Evolutionary conservation across 306 rosid genomes (phyloP).

Genomic region (Cicer judaicum): DNA sequence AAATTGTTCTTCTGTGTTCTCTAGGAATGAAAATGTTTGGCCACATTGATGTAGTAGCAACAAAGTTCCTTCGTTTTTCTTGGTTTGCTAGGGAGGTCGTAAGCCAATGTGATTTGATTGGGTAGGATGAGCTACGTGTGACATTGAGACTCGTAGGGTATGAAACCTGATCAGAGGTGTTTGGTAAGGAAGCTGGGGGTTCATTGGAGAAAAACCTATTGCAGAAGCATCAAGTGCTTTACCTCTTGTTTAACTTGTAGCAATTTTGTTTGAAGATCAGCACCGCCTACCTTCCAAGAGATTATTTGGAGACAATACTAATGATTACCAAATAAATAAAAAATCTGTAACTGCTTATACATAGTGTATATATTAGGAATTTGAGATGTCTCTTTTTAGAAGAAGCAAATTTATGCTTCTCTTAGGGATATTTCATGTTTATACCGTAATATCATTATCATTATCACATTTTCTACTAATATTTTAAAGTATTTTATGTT

Average conservation of each 20-base stretch:
- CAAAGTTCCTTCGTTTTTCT: constrained; percentile 2
- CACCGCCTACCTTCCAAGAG: neutral
- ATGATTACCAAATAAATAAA: constrained; percentile 8
- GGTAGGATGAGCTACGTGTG: neutral
- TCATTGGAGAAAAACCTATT: constrained; percentile 1
- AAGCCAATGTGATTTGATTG: neutral
- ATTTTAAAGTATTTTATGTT: neutral
- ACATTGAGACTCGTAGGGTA: constrained; percentile 1
- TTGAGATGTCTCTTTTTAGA: neutral
- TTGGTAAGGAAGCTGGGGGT: constrained; percentile 26
- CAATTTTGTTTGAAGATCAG: neutral
- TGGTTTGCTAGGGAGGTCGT: neutral
- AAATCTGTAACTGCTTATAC: neutral
- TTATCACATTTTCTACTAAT: neutral
- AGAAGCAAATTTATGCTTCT: constrained; percentile 16
- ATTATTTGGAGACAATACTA: constrained; percentile 15
- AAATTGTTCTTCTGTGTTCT: neutral
- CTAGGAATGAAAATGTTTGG: neutral
- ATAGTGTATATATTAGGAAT: constrained; percentile 5
- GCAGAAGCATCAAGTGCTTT: constrained; percentile 24
- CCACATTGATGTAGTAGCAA: constrained; percentile 1
- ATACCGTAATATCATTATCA: neutral
- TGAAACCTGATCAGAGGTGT: constrained; percentile 19
- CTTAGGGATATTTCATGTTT: constrained; percentile 6
- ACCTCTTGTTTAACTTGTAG: neutral